Conservation (phyloP, 2,329 filamentous ascomycete species). For the Calonectria pteridis region DNA sequence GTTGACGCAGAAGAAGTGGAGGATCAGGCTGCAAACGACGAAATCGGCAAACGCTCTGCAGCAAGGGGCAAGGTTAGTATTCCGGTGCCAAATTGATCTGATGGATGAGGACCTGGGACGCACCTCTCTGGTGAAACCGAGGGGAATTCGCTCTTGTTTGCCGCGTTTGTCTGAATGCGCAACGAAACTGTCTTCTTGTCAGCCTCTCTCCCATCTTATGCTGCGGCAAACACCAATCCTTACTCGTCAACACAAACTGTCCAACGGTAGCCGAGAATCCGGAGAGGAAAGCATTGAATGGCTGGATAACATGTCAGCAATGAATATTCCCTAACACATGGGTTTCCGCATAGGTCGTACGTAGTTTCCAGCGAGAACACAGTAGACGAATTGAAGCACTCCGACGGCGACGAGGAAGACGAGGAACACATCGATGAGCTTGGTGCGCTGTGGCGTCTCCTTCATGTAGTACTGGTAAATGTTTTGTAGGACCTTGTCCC, state of each 20-base stretch:
- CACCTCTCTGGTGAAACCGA: conserved; percentile 85
- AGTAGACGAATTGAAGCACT: conserved; percentile 93
- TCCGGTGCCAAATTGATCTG: not conserved
- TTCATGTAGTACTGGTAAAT: conserved; percentile 84
- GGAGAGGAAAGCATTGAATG: conserved; percentile 98
- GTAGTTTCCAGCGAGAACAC: conserved; percentile 91
- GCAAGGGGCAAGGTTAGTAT: conserved; percentile 33
- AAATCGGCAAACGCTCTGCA: conserved; percentile 94
- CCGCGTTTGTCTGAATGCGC: conserved; percentile 90
- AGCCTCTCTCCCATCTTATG: conserved; percentile 16
- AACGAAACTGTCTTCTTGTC: conserved; percentile 68
- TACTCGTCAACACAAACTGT: conserved; percentile 96
- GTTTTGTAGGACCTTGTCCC: conserved; percentile 73
- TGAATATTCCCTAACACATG: not conserved
- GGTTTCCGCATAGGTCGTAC: conserved; percentile 66
- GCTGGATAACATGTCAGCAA: conserved; percentile 65
- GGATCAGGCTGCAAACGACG: conserved; percentile 91
- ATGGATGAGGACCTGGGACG: conserved; percentile 26
- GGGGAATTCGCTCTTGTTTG: conserved; percentile 83
- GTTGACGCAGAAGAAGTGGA: conserved; percentile 99
- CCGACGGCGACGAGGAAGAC: conserved; percentile 87
- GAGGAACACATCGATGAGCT: conserved; percentile 93
- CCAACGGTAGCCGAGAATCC: conserved; percentile 96
- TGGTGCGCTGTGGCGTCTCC: conserved; percentile 88
- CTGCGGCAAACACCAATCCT: conserved; percentile 42